A percentile compares a stretch with the other conserved stretches of the same genome.
Conservation (phyloP, 2,329 filamentous ascomycete species). For the Fusarium sp. region DNA sequence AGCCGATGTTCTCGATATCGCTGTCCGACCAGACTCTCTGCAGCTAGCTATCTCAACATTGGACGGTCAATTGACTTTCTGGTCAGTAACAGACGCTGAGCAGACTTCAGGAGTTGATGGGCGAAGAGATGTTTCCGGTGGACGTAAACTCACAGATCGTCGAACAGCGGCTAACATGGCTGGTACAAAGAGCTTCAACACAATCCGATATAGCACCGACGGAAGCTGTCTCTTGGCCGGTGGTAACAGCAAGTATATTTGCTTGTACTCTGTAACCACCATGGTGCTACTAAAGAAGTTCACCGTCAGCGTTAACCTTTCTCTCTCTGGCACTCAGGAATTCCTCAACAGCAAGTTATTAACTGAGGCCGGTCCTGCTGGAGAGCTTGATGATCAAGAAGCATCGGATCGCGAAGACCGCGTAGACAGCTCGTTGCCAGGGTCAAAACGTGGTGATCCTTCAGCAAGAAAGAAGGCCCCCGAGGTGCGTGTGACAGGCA, state of each 20-base stretch:
- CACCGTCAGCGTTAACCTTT: conserved; percentile 95
- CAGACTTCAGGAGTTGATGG: conserved; percentile 91
- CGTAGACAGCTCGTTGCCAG: conserved; percentile 82
- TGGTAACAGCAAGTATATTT: conserved; percentile 99
- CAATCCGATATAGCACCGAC: conserved; percentile 91
- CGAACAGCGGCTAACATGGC: conserved; percentile 91
- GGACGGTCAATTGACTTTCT: conserved; percentile 95
- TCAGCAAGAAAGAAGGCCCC: conserved; percentile 80
- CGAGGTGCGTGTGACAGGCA: conserved; percentile 85
- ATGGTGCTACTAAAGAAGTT: conserved; percentile 94
- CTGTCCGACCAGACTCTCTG: conserved; percentile 88
- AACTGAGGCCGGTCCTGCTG: conserved; percentile 88
- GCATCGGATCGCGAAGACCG: conserved; percentile 90
- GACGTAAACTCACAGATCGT: conserved; percentile 87
- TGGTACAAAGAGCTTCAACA: conserved; percentile 90
- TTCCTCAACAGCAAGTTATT: conserved; percentile 93
- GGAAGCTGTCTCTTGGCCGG: conserved; percentile 90
- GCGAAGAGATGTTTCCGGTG: conserved; percentile 91
- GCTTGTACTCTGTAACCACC: conserved; percentile 93
- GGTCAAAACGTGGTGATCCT: conserved; percentile 86
- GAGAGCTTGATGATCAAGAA: conserved; percentile 88
- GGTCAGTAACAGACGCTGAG: conserved; percentile 88
- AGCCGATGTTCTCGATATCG: conserved; percentile 88
- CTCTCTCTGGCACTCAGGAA: conserved; percentile 94
- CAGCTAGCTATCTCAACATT: conserved; percentile 93